Evolutionary conservation across 2,329 filamentous ascomycete species (phyloP).

Genomic region (Cryphonectria parasitica): DNA sequence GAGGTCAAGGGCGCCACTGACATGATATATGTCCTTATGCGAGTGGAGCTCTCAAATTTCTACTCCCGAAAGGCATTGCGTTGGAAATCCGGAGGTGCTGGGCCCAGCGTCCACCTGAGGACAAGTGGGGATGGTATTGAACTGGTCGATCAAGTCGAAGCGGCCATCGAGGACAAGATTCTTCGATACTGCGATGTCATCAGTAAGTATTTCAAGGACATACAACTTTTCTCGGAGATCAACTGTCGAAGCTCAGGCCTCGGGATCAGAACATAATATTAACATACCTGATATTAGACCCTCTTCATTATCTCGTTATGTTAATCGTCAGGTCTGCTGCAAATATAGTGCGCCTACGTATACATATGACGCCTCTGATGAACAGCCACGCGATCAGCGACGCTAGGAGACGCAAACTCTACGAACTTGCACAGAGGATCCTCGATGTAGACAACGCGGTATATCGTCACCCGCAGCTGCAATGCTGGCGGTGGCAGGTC

Average conservation of each 20-base stretch:
- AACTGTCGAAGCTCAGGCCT: too few species aligned
- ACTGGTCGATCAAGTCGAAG: slow-evolving; percentile 35
- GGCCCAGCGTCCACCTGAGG: slow-evolving; percentile 29
- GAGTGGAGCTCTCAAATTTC: slow-evolving; percentile 46
- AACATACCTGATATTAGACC: slow-evolving; percentile 31
- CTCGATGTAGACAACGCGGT: slow-evolving; percentile 40
- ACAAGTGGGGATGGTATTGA: slow-evolving; percentile 27
- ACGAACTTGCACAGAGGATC: slow-evolving; percentile 43
- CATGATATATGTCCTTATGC: slow-evolving; percentile 42
- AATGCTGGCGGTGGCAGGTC: slow-evolving; percentile 39
- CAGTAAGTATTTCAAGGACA: slow-evolving; percentile 12
- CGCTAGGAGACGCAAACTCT: slow-evolving; percentile 33
- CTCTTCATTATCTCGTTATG: slow-evolving; percentile 41
- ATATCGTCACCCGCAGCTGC: slow-evolving; percentile 33
- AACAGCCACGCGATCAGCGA: slow-evolving; percentile 36
- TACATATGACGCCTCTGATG: slow-evolving; percentile 32
- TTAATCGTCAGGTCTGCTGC: slow-evolving; percentile 36
- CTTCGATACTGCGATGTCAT: slow-evolving; percentile 49
- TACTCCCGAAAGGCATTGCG: slow-evolving; percentile 32
- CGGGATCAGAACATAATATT: not conserved
- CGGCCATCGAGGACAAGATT: slow-evolving; percentile 46
- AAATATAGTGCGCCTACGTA: slow-evolving; percentile 34
- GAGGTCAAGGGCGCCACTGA: slow-evolving; percentile 39
- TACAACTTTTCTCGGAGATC: not conserved
- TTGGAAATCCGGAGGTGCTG: slow-evolving; percentile 10